Evolutionary conservation across 2,329 filamentous ascomycete species (phyloP).

Genomic region (Zymoseptoria brevis): DNA sequence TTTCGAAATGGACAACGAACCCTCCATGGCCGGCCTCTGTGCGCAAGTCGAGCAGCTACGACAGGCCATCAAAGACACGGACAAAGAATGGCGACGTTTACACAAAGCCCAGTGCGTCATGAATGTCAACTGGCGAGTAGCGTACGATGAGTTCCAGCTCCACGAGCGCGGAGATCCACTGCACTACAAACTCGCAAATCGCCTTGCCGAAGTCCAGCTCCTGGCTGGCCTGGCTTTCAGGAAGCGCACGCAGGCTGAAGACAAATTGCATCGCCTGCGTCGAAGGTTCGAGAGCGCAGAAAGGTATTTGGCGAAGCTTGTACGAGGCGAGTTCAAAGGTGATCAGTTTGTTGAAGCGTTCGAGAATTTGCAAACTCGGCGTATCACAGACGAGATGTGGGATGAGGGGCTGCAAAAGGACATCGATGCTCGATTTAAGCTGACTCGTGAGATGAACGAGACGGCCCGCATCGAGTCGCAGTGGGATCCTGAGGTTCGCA

Average conservation of each 20-base stretch:
- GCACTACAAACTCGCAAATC: not conserved
- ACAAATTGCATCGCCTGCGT: not conserved
- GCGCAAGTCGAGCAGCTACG: not conserved
- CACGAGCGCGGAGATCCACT: not conserved
- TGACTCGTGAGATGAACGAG: not conserved
- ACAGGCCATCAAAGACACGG: not conserved
- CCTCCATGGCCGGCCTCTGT: not conserved
- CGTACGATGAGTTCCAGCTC: not conserved
- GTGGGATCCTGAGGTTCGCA: not conserved
- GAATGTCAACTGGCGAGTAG: not conserved
- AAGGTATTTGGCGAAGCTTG: not conserved
- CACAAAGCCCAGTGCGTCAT: not conserved
- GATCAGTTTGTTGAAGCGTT: not conserved
- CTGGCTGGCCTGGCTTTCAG: conserved; percentile 25
- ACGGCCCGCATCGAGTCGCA: not conserved
- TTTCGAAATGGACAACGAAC: not conserved
- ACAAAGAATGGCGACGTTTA: not conserved
- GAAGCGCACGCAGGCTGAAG: conserved; percentile 5
- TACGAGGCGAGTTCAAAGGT: not conserved
- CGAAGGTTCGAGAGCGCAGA: not conserved
- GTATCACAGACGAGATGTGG: not conserved
- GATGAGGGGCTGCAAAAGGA: not conserved
- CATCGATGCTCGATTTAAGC: not conserved
- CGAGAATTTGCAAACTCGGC: not conserved
- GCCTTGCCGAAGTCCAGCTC: conserved; percentile 28